Percentiles rank a stretch among this genome's conserved stretches.
phyloP scores from a whole-genome alignment of 371 early-diverging fungal species.

The Mortierella sp. region DNA sequence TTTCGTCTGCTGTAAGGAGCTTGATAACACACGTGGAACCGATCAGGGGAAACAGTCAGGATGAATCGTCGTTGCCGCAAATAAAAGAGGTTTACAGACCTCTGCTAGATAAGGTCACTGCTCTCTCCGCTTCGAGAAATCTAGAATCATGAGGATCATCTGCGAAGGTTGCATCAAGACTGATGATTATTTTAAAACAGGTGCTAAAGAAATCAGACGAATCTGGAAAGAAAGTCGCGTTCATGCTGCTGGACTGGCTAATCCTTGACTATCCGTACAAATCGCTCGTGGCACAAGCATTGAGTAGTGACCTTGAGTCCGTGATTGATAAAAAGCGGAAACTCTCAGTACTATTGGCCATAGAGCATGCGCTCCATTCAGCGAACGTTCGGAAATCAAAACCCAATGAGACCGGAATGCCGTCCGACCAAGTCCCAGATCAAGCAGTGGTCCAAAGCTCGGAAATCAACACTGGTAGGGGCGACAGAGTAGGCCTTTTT shows the following conservation, averaged over 20 bases:
- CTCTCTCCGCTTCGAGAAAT: not conserved
- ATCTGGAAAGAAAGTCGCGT: constrained; percentile 22
- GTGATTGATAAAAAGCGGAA: constrained; percentile 30
- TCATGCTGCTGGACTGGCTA: constrained; percentile 39
- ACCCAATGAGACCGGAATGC: not conserved
- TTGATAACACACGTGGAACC: constrained; percentile 15
- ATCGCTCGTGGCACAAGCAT: constrained; percentile 9
- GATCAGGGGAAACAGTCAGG: not conserved
- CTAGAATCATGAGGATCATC: not conserved
- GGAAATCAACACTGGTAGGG: not conserved
- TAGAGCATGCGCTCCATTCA: constrained; percentile 27
- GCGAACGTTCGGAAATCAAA: not conserved
- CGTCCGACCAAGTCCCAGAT: not conserved
- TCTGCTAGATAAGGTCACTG: constrained; percentile 36
- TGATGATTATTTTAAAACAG: constrained; percentile 5
- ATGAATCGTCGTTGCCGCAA: not conserved
- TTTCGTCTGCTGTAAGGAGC: constrained; percentile 16
- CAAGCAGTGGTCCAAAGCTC: not conserved
- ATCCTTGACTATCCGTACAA: constrained; percentile 13
- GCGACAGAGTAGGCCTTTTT: not conserved
- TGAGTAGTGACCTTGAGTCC: constrained; percentile 16
- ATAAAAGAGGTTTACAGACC: constrained; percentile 31
- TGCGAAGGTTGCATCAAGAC: no score
- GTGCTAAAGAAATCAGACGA: constrained; percentile 36
- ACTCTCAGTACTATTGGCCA: constrained; percentile 22